Conservation (phyloP, 2,329 filamentous ascomycete genomes). For the Penicillium crustosum region DNA sequence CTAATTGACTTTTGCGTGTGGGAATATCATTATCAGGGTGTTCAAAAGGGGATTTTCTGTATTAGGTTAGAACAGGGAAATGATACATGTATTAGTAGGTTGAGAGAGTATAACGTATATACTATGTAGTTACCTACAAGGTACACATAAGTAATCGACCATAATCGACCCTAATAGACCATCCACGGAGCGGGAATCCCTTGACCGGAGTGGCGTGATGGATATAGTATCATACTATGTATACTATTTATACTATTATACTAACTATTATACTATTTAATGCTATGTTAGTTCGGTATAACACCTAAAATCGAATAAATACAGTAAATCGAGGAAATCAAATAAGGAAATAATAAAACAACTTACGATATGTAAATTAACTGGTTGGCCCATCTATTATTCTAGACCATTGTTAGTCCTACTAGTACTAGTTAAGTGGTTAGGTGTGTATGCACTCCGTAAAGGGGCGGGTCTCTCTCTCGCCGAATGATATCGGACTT, state of each 20-base stretch:
- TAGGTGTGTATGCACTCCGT: neutral
- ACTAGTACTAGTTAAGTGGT: too few species aligned
- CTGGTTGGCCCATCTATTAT: neutral
- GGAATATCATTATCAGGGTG: neutral
- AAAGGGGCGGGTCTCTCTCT: constrained; percentile 16
- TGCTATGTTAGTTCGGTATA: too few species aligned
- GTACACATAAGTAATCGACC: too few species aligned
- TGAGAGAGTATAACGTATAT: too few species aligned
- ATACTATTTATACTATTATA: too few species aligned
- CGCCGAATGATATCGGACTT: constrained; percentile 24
- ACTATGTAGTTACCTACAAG: too few species aligned
- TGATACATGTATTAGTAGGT: neutral
- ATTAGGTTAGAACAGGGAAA: neutral
- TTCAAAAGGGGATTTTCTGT: neutral
- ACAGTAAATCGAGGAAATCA: neutral
- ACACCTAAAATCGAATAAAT: neutral
- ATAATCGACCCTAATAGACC: too few species aligned
- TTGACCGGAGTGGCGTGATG: constrained; percentile 10
- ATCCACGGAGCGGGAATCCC: neutral
- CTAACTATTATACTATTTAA: too few species aligned
- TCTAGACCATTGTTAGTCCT: neutral
- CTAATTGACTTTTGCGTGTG: constrained; percentile 1
- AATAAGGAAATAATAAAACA: neutral
- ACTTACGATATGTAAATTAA: neutral
- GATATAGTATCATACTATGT: too few species aligned